Evolutionary conservation across 176 grass and related monocot species (phyloP).

Genomic region (Carex myosuroides): DNA sequence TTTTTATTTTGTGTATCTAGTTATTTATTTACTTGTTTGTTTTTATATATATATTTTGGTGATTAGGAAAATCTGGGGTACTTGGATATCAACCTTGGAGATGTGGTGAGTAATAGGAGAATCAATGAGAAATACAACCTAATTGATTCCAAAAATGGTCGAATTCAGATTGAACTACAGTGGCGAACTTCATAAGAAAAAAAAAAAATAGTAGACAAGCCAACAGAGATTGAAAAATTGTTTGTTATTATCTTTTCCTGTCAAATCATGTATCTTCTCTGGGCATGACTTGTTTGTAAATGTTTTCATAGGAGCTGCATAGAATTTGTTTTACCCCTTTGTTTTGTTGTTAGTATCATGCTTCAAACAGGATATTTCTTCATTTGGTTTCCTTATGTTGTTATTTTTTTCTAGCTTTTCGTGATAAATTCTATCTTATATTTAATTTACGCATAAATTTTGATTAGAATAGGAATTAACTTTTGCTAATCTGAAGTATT

Average conservation of each 20-base stretch:
- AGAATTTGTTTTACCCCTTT: not conserved
- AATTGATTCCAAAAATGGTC: slow-evolving; percentile 77
- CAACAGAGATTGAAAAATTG: not conserved
- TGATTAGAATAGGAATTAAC: too few relatives aligned
- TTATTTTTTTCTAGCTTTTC: too few relatives aligned
- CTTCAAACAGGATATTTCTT: not conserved
- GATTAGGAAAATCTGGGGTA: slow-evolving; percentile 64
- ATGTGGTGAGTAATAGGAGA: slow-evolving; percentile 63
- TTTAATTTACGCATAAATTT: too few relatives aligned
- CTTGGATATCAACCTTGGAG: slow-evolving; percentile 42
- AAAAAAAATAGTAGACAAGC: not conserved
- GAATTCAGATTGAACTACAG: slow-evolving; percentile 59
- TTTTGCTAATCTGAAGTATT: too few relatives aligned
- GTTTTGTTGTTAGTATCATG: not conserved
- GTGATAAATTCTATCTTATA: too few relatives aligned
- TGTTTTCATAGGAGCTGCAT: slow-evolving; percentile 5
- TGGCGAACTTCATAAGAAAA: slow-evolving; percentile 48
- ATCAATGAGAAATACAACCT: slow-evolving; percentile 67
- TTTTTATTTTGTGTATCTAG: not conserved
- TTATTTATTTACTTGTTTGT: slow-evolving; percentile 14
- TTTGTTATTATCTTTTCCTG: not conserved
- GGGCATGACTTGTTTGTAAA: slow-evolving; percentile 6
- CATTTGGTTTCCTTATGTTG: not conserved
- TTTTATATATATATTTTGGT: slow-evolving; percentile 1
- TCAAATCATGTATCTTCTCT: slow-evolving; percentile 1